Conservation (phyloP, 2,329 filamentous ascomycete species). For the Seiridium cupressi region DNA sequence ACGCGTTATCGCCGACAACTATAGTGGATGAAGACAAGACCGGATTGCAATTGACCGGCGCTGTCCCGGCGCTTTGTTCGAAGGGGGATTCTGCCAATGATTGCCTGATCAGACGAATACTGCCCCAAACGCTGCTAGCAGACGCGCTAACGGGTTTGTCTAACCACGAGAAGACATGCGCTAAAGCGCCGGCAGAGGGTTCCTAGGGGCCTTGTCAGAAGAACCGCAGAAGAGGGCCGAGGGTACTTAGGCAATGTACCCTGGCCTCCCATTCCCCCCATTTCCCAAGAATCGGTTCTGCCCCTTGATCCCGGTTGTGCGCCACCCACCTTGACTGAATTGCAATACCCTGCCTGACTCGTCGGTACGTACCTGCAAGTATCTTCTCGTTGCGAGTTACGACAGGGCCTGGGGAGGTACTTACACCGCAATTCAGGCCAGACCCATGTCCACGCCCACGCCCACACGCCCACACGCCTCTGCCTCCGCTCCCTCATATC, state of each 20-base stretch:
- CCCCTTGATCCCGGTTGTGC: slow-evolving; percentile 1
- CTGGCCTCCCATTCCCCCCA: neutral
- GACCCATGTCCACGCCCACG: neutral
- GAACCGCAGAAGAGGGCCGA: neutral
- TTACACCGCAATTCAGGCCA: slow-evolving; percentile 4
- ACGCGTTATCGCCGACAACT: slow-evolving; percentile 2
- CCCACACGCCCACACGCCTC: neutral
- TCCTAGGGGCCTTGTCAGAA: neutral
- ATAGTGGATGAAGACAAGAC: neutral
- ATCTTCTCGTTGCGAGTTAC: neutral
- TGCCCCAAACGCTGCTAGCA: neutral
- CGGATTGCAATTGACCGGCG: slow-evolving; percentile 1
- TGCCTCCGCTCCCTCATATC: slow-evolving; percentile 11
- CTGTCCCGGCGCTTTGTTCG: slow-evolving; percentile 6
- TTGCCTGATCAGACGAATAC: slow-evolving; percentile 2
- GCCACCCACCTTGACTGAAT: neutral
- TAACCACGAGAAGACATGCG: neutral
- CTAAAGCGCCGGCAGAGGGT: neutral
- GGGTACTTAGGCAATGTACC: neutral
- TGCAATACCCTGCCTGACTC: neutral
- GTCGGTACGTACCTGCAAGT: slow-evolving; percentile 2
- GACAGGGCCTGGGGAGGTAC: slow-evolving; percentile 1
- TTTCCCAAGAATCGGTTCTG: slow-evolving; percentile 2
- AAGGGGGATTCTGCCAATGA: neutral
- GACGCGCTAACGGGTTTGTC: neutral